Conservation (phyloP, 2,329 filamentous ascomycete genomes). For the Aspergillus piperis region DNA sequence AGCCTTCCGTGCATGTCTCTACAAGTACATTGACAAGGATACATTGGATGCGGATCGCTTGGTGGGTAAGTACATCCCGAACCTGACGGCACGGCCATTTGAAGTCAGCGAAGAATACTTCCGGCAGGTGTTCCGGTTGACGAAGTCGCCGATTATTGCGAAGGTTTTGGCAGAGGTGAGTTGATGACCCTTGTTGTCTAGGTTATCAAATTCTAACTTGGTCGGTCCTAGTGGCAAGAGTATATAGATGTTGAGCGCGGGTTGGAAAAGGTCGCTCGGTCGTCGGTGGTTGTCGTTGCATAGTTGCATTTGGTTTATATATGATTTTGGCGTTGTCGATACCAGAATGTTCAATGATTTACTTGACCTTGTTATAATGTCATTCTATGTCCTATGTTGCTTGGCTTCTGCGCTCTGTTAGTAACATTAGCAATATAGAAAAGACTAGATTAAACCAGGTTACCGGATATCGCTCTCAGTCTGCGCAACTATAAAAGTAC, state of each 20-base stretch:
- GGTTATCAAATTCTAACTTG: background rate
- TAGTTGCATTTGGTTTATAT: background rate
- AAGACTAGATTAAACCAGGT: too few relatives aligned
- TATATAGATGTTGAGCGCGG: background rate
- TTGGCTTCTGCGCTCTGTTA: too few relatives aligned
- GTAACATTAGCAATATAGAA: too few relatives aligned
- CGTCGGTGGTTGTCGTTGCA: background rate
- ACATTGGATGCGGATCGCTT: background rate
- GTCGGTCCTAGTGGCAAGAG: background rate
- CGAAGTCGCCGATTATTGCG: background rate
- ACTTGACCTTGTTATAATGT: too few relatives aligned
- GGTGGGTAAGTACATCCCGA: conserved; percentile 8
- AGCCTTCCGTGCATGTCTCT: conserved; percentile 5
- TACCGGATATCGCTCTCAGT: too few relatives aligned
- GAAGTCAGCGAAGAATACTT: conserved; percentile 1
- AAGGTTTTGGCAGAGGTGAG: background rate
- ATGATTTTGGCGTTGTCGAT: background rate
- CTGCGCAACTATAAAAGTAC: too few relatives aligned
- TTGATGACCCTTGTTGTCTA: background rate
- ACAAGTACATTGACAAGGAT: background rate
- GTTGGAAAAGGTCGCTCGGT: background rate
- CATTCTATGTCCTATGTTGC: too few relatives aligned
- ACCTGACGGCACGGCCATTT: conserved; percentile 7
- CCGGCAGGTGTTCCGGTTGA: conserved; percentile 1
- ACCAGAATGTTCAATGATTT: background rate